Base-by-base conservation (phyloP, 2,329 filamentous ascomycete genomes). In the Ceratocystis smalleyi region DNA sequence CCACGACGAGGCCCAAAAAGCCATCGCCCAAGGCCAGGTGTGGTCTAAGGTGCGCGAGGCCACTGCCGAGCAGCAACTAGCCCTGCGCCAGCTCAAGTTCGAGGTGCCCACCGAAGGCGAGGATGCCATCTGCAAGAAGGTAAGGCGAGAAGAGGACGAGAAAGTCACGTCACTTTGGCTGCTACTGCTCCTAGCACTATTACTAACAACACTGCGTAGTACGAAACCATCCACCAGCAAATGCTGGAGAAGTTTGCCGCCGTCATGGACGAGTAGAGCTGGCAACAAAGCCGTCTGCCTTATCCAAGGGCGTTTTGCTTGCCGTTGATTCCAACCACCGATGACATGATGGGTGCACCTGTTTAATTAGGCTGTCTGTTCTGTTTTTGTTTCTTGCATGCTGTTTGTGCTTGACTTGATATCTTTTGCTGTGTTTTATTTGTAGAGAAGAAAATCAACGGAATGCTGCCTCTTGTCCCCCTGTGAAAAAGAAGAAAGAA, bases 231-330 rank as follows among this genome's bases (percentile, higher is more conserved):
- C 70, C 82, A 94, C 71, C 89, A 95, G 77, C 81, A 84, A 71
- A 92, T 99, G 91, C 86, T 88, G 70, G 94, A 99, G 78, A 96
- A 96, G 79, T 99, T 99, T 77, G 94, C 94, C 61, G 86, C 91
- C 47, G 92, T 99, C 67, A 84, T 89, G 74, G 94, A 99, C 76
- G 92, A 97, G 82, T 99, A 91, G 75, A 64, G 49, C 49, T 22
- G 22, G 43, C 43, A 40, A 40, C 35, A 12, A 40, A 40, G 35
- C 35, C 12, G 35, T 40, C 35, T 40, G 35, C 12, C 35, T 40
- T 40, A 15, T 40, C 10, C 35, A 40, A 12, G 12, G 35, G 35
- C 35, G 35, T 15, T 47, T 47, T n/a, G 43, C 22, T 47, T 65
- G 47, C 59, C 57, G 22, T 54, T 51, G 2, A 15, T 61, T 55